Percentiles rank a stretch among this genome's conserved stretches.
phyloP scores from a whole-genome alignment of 2,329 filamentous ascomycete genomes.

The Aspergillus fructus region DNA sequence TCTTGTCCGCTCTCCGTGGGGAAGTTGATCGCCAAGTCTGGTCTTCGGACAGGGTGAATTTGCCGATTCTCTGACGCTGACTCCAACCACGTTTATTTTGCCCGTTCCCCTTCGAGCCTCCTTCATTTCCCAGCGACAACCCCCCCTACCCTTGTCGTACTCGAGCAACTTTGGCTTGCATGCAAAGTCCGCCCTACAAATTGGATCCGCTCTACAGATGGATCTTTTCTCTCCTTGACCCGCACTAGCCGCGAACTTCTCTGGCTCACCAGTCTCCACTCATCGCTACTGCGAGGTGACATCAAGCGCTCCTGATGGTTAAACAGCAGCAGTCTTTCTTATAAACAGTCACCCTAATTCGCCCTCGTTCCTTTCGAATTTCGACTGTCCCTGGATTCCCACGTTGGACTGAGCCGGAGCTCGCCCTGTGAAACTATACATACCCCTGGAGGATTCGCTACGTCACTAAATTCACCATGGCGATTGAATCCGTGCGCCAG shows the following conservation, averaged over 20 bases:
- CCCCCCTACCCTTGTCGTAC: constrained; percentile 3
- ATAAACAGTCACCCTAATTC: not conserved
- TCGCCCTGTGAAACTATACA: not conserved
- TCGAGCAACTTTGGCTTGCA: constrained; percentile 1
- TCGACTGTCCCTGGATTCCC: not conserved
- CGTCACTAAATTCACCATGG: constrained; percentile 1
- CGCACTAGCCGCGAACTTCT: constrained; percentile 9
- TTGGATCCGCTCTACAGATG: constrained; percentile 12
- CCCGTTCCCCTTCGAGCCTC: constrained; percentile 9
- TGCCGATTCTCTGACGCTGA: constrained; percentile 12
- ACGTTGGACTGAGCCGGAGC: not conserved
- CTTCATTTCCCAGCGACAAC: constrained; percentile 6
- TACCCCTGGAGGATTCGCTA: not conserved
- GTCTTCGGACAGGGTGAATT: constrained; percentile 18
- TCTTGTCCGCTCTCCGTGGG: not conserved
- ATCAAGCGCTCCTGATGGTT: constrained; percentile 11
- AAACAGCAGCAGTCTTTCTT: not conserved
- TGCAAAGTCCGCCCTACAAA: constrained; percentile 7
- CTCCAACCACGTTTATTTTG: constrained; percentile 6
- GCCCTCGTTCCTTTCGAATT: not conserved
- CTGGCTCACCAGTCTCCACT: constrained; percentile 12
- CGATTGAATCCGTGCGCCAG: constrained; percentile 60
- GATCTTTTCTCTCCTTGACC: constrained; percentile 15
- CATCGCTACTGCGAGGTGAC: constrained; percentile 11
- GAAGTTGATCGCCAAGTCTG: constrained; percentile 18